phyloP scores from a whole-genome alignment of 768 basidiomycete species.

The Xerocomus potaroensis region DNA sequence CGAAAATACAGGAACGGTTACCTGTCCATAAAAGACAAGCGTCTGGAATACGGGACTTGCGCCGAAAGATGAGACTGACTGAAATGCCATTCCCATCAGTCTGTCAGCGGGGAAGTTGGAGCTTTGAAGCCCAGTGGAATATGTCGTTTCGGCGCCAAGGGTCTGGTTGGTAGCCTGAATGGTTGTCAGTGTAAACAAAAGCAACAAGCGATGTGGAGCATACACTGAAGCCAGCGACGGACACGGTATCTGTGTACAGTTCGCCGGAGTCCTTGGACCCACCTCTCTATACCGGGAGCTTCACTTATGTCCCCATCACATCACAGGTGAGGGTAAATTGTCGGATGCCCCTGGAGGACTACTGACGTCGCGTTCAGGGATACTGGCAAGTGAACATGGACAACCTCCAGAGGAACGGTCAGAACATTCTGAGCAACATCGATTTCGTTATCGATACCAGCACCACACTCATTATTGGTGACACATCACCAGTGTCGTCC shows the following conservation, averaged over 20 bases:
- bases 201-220: not conserved
- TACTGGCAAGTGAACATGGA: conserved; percentile 17
- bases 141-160: conserved; percentile 11
- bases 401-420: not conserved
- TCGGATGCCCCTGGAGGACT: too few species aligned
- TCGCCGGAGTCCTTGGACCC: too few species aligned
- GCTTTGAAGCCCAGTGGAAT: conserved; percentile 1
- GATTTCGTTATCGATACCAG: conserved; percentile 21
- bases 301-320: too few species aligned
- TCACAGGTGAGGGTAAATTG: too few species aligned
- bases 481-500: not conserved
- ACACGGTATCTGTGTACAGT: conserved; percentile 9
- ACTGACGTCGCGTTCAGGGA: too few species aligned
- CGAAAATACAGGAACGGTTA: conserved; percentile 35
- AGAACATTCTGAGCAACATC: conserved; percentile 3
- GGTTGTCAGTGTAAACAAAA: not conserved
- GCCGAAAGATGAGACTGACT: conserved; percentile 32
- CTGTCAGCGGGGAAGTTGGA: conserved; percentile 21
- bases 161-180: conserved; percentile 11
- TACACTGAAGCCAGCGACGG: conserved; percentile 11
- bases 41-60: conserved; percentile 38
- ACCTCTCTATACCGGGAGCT: too few species aligned
- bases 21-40: conserved; percentile 34
- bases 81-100: conserved; percentile 41
- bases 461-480: conserved; percentile 6